These are phyloP conservation scores for Elsinoe necatrix DNA, from an alignment of 2,329 filamentous ascomycete species.

Conservation along the genomic window DNA sequence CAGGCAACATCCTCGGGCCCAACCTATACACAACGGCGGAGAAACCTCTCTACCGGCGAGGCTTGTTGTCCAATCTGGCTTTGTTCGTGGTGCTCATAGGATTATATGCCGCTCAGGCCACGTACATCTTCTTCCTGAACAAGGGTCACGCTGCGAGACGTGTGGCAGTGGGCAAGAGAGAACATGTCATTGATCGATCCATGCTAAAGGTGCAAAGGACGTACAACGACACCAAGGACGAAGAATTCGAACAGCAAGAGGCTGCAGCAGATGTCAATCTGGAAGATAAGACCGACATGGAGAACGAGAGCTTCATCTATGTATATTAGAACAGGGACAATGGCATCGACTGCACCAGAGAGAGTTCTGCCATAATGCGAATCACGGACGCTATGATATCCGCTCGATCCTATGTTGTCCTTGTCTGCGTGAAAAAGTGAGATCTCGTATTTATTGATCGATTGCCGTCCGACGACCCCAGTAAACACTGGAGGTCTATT, in stretches of 20 bases:
- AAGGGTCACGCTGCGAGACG: conserved; percentile 46
- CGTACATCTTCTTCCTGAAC: conserved; percentile 48
- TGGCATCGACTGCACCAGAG: background rate
- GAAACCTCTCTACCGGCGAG: conserved; percentile 49
- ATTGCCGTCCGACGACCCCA: too few relatives aligned
- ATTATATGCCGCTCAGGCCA: conserved; percentile 38
- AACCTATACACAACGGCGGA: conserved; percentile 55
- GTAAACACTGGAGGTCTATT: too few relatives aligned
- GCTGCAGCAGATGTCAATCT: conserved; percentile 38
- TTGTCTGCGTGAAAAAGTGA: too few relatives aligned
- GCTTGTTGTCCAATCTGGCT: conserved; percentile 51
- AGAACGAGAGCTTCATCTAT: conserved; percentile 58
- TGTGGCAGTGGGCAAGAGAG: conserved; percentile 52
- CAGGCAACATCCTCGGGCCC: conserved; percentile 59
- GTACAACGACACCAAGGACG: conserved; percentile 26
- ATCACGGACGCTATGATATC: too few relatives aligned
- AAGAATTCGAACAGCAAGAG: conserved; percentile 27
- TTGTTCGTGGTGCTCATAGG: conserved; percentile 54
- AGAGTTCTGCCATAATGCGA: too few relatives aligned
- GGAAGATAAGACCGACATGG: conserved; percentile 51
- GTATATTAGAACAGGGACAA: conserved; percentile 36
- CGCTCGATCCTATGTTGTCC: too few relatives aligned
- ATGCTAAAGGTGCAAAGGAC: conserved; percentile 45
- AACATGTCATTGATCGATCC: conserved; percentile 50
- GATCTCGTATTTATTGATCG: too few relatives aligned